Base-by-base conservation (phyloP, 2,329 filamentous ascomycete species). In the Falciphora oryzae region DNA sequence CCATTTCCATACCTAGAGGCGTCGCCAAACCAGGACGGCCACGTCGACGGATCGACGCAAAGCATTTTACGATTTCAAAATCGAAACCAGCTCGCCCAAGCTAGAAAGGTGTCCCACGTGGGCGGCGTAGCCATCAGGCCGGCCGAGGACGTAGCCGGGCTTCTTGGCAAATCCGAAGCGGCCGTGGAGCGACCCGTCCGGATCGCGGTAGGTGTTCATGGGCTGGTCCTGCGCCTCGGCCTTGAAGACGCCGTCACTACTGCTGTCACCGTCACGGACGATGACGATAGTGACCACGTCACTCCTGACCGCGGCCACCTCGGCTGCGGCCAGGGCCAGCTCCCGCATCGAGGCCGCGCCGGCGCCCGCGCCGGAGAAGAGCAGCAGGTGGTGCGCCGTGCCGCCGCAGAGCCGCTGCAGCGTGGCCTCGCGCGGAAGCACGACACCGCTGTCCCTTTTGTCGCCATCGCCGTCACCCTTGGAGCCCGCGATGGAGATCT, bases 101-200 rank as follows among this genome's bases (percentile, higher is more conserved):
- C 67, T 66, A 10, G 67, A 64, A 64, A 74, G 64, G 27, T 67
- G 67, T 3, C 74, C 74, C 61, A 76, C 71, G 31, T 73, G 71
- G 31, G 68, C 73, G 8, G 75, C 67, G 62, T 76, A 75, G 1
- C 69, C 68, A 63, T 76, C 75, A 3, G 74, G 75, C 11, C 74
- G 69, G 25, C 75, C 68, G 16, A 74, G 66, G 3, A 72, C 71
- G 59, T 71, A 73, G 1, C 73, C 73, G 0, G 72, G 65, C 62
- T 61, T 63, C 2, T 60, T 64, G 14, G 27, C 11, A 58, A 76
- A 74, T 2, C 75, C 74, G 61, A 73, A 74, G 44, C 65, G 66
- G 28, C 56, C 56, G 66, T 75, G 73, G 44, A 76, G 60, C 25
- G n/a, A 63, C 1, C 69, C 73, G 1, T 71, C 71, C 1, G 65